Evolutionary conservation across 768 basidiomycete species (phyloP).

Genomic region (Amanita molliuscula): DNA sequence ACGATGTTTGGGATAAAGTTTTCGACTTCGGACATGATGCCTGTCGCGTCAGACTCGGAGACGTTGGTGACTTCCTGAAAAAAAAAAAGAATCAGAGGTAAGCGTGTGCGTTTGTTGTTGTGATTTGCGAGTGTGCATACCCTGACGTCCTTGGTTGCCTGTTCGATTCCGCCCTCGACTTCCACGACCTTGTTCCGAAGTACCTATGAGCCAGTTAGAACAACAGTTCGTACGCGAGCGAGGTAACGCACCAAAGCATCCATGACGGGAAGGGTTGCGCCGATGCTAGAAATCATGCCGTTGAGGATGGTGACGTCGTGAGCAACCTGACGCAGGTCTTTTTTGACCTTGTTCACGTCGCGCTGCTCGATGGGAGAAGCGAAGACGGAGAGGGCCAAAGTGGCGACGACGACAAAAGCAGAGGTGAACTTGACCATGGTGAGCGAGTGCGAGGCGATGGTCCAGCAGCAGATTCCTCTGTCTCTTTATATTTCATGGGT

Average conservation of each 20-base stretch:
- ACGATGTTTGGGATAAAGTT: not conserved
- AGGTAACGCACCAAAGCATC: not conserved
- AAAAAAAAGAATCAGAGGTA: not conserved
- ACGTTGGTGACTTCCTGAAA: not conserved
- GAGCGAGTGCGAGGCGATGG: not conserved
- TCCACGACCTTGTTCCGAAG: not conserved
- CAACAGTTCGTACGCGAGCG: not conserved
- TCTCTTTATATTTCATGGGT: not conserved
- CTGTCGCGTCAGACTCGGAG: not conserved
- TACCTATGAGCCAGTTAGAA: not conserved
- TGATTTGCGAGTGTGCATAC: not conserved
- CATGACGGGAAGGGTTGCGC: not conserved
- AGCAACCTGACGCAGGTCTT: not conserved
- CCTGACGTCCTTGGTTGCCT: not conserved
- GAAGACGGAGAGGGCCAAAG: not conserved
- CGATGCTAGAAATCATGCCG: not conserved
- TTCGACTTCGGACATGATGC: not conserved
- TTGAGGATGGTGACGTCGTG: not conserved
- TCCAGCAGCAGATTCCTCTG: not conserved
- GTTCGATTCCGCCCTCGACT: not conserved
- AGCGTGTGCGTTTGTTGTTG: not conserved
- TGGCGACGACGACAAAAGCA: not conserved
- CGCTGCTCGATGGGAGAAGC: constrained; percentile 2
- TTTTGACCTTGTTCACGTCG: not conserved
- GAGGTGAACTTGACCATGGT: constrained; percentile 6